Base-by-base conservation (phyloP, 805 yeast species). In the Isabelozyma heimii region DNA sequence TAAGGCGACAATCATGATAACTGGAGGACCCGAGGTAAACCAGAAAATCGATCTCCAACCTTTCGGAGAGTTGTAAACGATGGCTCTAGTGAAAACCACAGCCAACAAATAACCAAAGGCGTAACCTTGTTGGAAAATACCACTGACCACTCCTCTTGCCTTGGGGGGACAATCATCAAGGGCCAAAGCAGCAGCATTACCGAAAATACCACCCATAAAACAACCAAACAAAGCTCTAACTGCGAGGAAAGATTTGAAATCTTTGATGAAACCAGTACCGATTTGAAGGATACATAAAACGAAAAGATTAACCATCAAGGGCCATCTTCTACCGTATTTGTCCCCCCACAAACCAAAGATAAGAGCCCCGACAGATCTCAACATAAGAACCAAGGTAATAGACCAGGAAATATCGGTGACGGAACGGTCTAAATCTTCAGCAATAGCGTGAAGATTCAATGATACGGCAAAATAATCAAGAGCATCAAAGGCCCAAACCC, bases 81-180 rank as follows among this genome's bases (percentile, higher is more conserved):
- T 78, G 33, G 85, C 86, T 62, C 89, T 73, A 52, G 80, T 79
- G 69, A 84, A 85, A 20, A 84, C 72, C 44, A 83, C 87, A 5
- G 83, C 89, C 50, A 84, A 60, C 24, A 85, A 66, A 56, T 83
- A 84, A 20, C 91, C 91, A 43, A 85, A 76, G 0, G 87, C 85
- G 56, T 85, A 89, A 52, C 96, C 96, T 63, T 88, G 87, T 66
- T 89, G 96, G 61, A 89, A 80, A 40, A 87, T 64, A 43, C 89
- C 89, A 35, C 84, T 78, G 43, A 84, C 65, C 49, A 83, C 72
- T 42, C 88, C 85, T 65, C 81, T 71, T 33, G 85, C 80, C 35
- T 65, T 72, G 26, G 62, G 57, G 10, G 85, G 84, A 55, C 80
- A 71, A 61, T 78, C 83, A 52, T 80, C 84, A 38, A 81, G 56